phyloP scores from a whole-genome alignment of 176 grass and related monocot species.

The Melocanna baccifera region DNA sequence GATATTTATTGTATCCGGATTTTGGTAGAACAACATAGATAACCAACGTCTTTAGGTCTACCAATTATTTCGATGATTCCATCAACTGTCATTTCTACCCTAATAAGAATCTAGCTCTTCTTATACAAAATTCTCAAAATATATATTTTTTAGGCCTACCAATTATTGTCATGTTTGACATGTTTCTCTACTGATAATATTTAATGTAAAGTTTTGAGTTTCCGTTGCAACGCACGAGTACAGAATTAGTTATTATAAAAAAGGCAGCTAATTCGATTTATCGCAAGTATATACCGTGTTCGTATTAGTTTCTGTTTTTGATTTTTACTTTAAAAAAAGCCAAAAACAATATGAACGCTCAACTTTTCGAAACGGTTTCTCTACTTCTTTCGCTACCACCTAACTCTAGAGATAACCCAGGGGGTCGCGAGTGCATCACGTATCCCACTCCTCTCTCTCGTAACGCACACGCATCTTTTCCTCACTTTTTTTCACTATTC shows the following conservation, averaged over 20 bases:
- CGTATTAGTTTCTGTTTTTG: no score
- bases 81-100: background rate
- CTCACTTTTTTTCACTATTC: no score
- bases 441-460: no score
- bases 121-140: background rate
- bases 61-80: background rate
- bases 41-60: background rate
- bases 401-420: no score
- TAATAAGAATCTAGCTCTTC: background rate
- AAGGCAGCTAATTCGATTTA: background rate
- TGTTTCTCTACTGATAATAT: background rate
- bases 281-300: background rate
- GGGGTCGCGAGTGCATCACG: no score
- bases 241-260: no score
- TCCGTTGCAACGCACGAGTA: no score
- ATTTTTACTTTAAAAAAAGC: no score
- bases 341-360: no score
- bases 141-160: background rate
- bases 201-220: no score
- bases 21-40: background rate
- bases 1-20: background rate
- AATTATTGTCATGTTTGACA: background rate
- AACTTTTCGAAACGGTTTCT: no score
- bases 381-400: accelerated
- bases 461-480: no score